Evolutionary conservation across 148 eudicot genomes (phyloP), one percentile per base, ranked within the genome.

Genomic region (Bassia scoparia): DNA sequence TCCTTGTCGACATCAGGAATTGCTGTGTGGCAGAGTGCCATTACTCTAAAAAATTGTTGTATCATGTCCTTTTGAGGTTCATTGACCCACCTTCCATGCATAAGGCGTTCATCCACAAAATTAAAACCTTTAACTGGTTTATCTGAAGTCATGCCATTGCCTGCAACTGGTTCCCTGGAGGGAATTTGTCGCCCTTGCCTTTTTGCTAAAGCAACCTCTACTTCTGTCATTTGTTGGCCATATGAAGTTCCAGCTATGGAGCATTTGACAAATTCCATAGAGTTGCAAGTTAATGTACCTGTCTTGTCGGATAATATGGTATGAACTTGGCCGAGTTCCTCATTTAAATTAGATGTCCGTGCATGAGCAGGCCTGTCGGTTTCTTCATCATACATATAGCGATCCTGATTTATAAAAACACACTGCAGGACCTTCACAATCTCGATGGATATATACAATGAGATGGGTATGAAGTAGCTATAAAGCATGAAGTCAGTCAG

Each of bases 241-340:
- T 84, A 84, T 58, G 84, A 71, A 53, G 76, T 73, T 41, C 87
- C 87, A 72, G 87, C 87, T 62, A 84, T 81, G 38, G 82, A 84
- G 70, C 87, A 84, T 73, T 84, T 84, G 67, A 78, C 74, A 79
- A 84, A 84, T 63, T 84, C 87, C 87, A 84, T 84, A 23, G 87
- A 75, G 80, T 84, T 84, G 76, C 87, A 81, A n/a, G 87, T 84
- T 73, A 84, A 76, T 62, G 87, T 84, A 55, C 87, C 87, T 7
- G 87, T 84, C 76, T 84, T 84, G 66, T 84, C 87, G 0, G 87
- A 84, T 48, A 84, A 73, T 81, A 84, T 84, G 53, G 84, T 84
- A 76, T 81, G 76, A 53, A 84, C 87, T 76, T 84, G 87, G 46
- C 87, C 87, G 59, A 84, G 84, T 79, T 84, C 86, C 72, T 84